A percentile compares a stretch with the other conserved stretches of the same genome.
These are phyloP conservation scores for Saksenaea vasiformis DNA, from an alignment of 371 early-diverging fungal genomes.

Conservation along the genomic window DNA sequence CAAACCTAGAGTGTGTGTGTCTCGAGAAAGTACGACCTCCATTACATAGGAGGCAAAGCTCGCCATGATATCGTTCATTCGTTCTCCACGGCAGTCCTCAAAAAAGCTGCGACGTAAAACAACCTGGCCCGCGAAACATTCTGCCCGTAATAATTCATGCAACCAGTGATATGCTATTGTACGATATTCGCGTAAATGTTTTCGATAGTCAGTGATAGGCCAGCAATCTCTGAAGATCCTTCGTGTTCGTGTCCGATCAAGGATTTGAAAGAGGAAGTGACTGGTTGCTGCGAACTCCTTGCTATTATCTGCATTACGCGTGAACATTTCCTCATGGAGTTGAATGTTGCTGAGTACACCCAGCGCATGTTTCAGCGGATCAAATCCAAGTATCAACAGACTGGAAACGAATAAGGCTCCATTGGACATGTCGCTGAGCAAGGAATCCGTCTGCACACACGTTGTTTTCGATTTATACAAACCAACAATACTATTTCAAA, in stretches of 20 bases:
- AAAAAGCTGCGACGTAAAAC: slow-evolving; percentile 38
- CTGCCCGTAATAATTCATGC: slow-evolving; percentile 28
- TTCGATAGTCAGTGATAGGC: slow-evolving; percentile 39
- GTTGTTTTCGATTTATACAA: no score
- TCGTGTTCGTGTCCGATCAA: slow-evolving; percentile 22
- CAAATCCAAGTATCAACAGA: slow-evolving; percentile 22
- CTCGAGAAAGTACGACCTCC: slow-evolving; percentile 9
- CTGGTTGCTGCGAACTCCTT: slow-evolving; percentile 37
- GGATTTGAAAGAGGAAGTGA: slow-evolving; percentile 32
- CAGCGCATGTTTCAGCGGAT: slow-evolving; percentile 9
- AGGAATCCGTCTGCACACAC: no score
- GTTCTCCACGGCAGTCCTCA: slow-evolving; percentile 43
- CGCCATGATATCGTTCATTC: slow-evolving; percentile 32
- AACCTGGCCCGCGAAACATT: slow-evolving; percentile 19
- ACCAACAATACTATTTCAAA: no score
- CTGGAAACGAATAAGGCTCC: slow-evolving; percentile 4
- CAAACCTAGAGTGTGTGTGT: background rate
- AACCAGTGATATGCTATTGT: slow-evolving; percentile 36
- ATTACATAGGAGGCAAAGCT: slow-evolving; percentile 29
- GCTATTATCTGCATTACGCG: slow-evolving; percentile 26
- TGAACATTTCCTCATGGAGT: slow-evolving; percentile 25
- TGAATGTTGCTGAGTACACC: slow-evolving; percentile 14
- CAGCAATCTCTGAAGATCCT: slow-evolving; percentile 31
- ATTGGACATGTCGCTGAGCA: background rate
- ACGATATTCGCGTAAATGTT: slow-evolving; percentile 37